phyloP scores from a whole-genome alignment of 2,329 filamentous ascomycete species.

The Ceratocystis cacaofunesta region DNA sequence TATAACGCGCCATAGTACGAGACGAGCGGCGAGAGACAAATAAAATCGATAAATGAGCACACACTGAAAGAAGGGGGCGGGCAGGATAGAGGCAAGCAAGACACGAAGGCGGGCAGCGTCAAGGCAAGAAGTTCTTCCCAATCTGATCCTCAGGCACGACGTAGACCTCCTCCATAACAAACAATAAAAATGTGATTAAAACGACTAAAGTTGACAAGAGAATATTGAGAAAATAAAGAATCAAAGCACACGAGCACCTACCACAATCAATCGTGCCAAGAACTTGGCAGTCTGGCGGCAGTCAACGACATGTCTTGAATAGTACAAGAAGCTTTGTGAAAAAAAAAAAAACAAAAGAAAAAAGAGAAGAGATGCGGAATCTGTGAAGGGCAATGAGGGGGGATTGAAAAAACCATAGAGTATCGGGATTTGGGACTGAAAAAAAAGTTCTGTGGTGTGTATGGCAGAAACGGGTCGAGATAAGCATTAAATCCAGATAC shows the following conservation, averaged over 20 bases:
- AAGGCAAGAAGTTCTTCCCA: neutral
- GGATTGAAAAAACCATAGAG: neutral
- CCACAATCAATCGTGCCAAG: slow-evolving; percentile 5
- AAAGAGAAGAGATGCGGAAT: neutral
- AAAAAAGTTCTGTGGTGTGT: neutral
- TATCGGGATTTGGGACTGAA: neutral
- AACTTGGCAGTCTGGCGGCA: slow-evolving; percentile 1
- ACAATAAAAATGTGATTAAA: neutral
- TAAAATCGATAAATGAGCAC: neutral
- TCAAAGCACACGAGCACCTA: slow-evolving; percentile 6
- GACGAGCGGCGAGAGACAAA: neutral
- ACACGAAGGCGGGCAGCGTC: neutral
- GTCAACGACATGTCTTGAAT: slow-evolving; percentile 9
- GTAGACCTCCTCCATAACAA: neutral
- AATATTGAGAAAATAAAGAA: slow-evolving; percentile 4
- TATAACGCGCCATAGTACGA: neutral
- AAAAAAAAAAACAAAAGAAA: neutral
- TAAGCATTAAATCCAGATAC: neutral
- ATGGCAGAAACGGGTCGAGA: neutral
- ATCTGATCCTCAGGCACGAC: neutral
- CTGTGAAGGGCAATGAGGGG: neutral
- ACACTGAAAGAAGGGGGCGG: neutral
- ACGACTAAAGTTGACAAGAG: neutral
- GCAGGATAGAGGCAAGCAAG: neutral
- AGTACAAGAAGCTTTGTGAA: neutral